Conservation (phyloP, 2,329 filamentous ascomycete species). For the Truncatella angustata region DNA sequence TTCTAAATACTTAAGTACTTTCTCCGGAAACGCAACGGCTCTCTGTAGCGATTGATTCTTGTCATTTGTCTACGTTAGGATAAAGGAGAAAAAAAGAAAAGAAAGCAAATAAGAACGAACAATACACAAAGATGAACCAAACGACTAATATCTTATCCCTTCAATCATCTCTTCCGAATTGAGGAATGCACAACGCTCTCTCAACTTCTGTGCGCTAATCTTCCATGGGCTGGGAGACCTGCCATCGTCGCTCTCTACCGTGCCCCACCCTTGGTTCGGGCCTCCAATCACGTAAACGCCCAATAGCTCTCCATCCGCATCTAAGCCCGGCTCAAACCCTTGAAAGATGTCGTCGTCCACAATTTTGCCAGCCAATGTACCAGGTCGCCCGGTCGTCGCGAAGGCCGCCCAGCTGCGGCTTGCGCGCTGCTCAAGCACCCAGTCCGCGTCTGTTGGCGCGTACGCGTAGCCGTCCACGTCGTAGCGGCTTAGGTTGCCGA, state of each 20-base stretch:
- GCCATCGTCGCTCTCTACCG: slow-evolving; percentile 33
- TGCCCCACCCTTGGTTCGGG: slow-evolving; percentile 38
- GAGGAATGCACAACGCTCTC: slow-evolving; percentile 45
- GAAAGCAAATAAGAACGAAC: too few species aligned
- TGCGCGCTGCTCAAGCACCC: slow-evolving; percentile 34
- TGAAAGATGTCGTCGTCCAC: slow-evolving; percentile 37
- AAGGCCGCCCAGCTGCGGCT: slow-evolving; percentile 47
- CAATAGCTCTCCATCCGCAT: slow-evolving; percentile 20
- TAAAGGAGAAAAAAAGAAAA: too few species aligned
- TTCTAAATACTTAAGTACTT: too few species aligned
- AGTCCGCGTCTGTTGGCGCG: slow-evolving; percentile 37
- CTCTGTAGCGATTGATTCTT: too few species aligned
- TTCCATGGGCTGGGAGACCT: too few species aligned
- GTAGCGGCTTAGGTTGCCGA: slow-evolving; percentile 44
- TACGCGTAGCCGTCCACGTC: slow-evolving; percentile 33
- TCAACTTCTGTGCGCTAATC: slow-evolving; percentile 40
- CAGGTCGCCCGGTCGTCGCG: too few species aligned
- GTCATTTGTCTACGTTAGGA: too few species aligned
- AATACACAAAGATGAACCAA: too few species aligned
- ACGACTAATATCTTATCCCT: slow-evolving; percentile 37
- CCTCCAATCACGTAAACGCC: slow-evolving; percentile 44
- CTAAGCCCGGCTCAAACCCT: slow-evolving; percentile 39
- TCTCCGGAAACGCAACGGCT: too few species aligned
- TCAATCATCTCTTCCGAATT: slow-evolving; percentile 42
- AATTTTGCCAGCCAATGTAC: too few species aligned